Evolutionary conservation across 768 basidiomycete genomes (phyloP), one percentile per base, ranked within the genome.

Genomic region (Agaricus subrufescens): DNA sequence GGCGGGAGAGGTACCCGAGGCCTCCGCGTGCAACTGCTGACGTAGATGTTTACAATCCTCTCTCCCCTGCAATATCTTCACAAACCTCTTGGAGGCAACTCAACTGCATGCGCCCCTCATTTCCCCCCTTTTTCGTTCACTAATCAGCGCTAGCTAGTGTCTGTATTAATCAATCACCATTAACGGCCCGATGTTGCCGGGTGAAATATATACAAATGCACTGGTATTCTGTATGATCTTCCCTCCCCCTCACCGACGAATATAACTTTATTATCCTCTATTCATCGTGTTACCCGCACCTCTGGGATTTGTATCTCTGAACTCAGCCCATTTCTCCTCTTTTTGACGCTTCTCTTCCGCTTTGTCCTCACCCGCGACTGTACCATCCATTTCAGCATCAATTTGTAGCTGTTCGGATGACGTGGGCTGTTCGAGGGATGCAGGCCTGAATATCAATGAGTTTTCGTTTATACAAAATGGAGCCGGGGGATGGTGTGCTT

Each of bases 231-330:
- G 58, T 61, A 64, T 34, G 61, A 65, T 65, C 61, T 57, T 56
- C 52, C 40, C 55, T 34, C 34, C 34, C 34, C 34, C 34, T 6
- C 34, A 34, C 2, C 34, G 31, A 31, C 34, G 34, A 34, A 31
- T 31, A 4, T 31, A 31, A 31, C 9, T 31, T 34, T 57, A 23
- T 80, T 69, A 94, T 58, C 94, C 94, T 60, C 91, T 82, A 69
- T 98, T 97, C 89, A 96, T 94, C 10, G 87, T 96, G 67, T 99
- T 99, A 3, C 97, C 97, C n/a, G 89, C 89, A 1, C 97, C 97
- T 64, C 78, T 86, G 11, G 87, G 86, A 69, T 99, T 86, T 26
- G 75, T 77, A 50, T 98, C 97, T 14, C 87, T 93, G 64, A 83
- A 98, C 56, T 75, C 77, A 30, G 94, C 94, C 94, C 95, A 98